Base-by-base conservation (phyloP, 129 eudicot species). In the Pulicaria dysenterica region DNA sequence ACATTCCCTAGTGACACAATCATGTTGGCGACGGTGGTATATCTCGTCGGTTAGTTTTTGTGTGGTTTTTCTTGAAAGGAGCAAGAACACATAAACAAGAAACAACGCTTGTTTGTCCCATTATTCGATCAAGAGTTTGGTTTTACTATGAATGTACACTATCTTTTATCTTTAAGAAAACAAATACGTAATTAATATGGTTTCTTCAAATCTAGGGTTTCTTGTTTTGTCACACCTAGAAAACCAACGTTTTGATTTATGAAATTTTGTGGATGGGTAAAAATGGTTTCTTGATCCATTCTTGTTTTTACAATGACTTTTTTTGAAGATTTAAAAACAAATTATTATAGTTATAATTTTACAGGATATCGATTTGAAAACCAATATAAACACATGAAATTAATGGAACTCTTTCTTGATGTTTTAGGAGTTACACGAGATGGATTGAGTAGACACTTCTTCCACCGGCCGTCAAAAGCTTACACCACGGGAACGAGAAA, bases 401-500 rank as follows among this genome's bases (percentile, higher is more conserved):
- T 3, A 24, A 38, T 9, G 3, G 3, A 15, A 9, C 6, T 66
- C 44, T 45, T 79, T 58, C 8, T 51, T 54, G 43, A 68, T 76
- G 38, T 42, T 54, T 77, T 44, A 95, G 99, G 99, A 62, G 97
- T 95, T 12, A 95, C 96, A 7, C 84, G 95, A 77, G 97, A 95
- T 67, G 99, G 99, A 13, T 73, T 95, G 77, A 95, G 97, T 72
- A 86, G 96, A 70, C 99, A 95, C 69, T 95, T 95, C 82, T 95
- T 95, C 85, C 99, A 95, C 71, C 83, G 99, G 58, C 99, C 99
- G 1, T 95, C 99, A 0, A 95, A 95, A 76, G 99, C 99, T 37
- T 95, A 95, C 83, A 95, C 99, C 39, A 95, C 99, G 1, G 99
- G 99, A 2, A 95, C 99, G 13, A 79, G 99, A 77, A 95, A 95